phyloP scores from a whole-genome alignment of 2,329 filamentous ascomycete genomes.

The Curvularia eragrostidis region DNA sequence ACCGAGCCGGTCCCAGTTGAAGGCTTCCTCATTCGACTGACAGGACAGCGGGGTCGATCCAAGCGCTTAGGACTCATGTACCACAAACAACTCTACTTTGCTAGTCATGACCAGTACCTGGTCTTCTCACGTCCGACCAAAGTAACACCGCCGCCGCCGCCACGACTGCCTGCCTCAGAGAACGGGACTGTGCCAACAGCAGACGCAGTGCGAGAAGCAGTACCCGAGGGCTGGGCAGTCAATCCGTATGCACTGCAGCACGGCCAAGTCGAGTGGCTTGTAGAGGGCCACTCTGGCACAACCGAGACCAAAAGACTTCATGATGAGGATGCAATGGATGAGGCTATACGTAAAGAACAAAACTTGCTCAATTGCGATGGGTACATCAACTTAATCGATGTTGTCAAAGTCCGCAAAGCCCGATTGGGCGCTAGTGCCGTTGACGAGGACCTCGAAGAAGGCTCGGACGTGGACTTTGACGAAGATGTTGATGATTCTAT shows the following conservation, averaged over 20 bases:
- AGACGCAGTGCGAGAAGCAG: slow-evolving; percentile 61
- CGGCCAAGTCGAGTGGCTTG: slow-evolving; percentile 64
- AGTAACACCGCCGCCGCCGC: slow-evolving; percentile 64
- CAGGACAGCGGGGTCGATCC: slow-evolving; percentile 66
- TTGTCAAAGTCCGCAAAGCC: slow-evolving; percentile 64
- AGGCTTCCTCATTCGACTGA: slow-evolving; percentile 70
- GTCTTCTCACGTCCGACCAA: slow-evolving; percentile 68
- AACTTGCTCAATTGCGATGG: slow-evolving; percentile 67
- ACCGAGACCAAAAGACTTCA: slow-evolving; percentile 56
- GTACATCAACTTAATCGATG: slow-evolving; percentile 67
- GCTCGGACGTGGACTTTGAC: slow-evolving; percentile 64
- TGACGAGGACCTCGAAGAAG: slow-evolving; percentile 60
- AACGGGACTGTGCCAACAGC: slow-evolving; percentile 60
- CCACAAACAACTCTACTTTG: slow-evolving; percentile 71
- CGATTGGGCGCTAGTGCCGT: slow-evolving; percentile 59
- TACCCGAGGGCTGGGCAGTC: slow-evolving; percentile 67
- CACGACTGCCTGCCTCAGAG: slow-evolving; percentile 56
- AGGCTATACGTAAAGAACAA: slow-evolving; percentile 64
- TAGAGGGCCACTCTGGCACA: slow-evolving; percentile 50
- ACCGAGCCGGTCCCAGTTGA: slow-evolving; percentile 69
- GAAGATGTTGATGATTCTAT: slow-evolving; percentile 55
- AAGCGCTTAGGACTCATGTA: slow-evolving; percentile 66
- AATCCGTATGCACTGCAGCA: slow-evolving; percentile 66
- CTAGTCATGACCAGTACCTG: slow-evolving; percentile 67
- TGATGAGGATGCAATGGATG: slow-evolving; percentile 66